Evolutionary conservation across 441 rosid species (phyloP).

Genomic region (Pelargonium australe): DNA sequence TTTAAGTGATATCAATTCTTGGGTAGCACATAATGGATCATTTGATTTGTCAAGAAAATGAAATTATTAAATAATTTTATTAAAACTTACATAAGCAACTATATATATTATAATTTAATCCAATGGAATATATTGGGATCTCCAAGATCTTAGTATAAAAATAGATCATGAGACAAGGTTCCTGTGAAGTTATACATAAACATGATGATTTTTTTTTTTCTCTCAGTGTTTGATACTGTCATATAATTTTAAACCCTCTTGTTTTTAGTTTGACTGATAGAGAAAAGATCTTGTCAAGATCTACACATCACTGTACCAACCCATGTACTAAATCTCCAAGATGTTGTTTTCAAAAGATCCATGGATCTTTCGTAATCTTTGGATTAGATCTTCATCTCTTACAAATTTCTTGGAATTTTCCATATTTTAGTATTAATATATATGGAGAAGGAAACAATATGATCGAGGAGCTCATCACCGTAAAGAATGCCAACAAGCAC

Average conservation of each 20-base stretch:
- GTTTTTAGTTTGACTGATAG: constrained; percentile 8
- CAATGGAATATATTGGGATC: constrained; percentile 3
- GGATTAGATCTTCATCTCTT: neutral
- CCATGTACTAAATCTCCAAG: constrained; percentile 13
- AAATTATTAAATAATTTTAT: neutral
- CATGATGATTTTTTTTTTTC: neutral
- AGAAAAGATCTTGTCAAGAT: constrained; percentile 10
- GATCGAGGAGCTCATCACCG: neutral
- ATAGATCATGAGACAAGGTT: constrained; percentile 4
- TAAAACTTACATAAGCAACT: neutral
- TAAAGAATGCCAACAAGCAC: no score
- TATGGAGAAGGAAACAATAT: neutral
- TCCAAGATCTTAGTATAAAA: neutral
- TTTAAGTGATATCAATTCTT: no score
- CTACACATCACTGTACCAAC: constrained; percentile 12
- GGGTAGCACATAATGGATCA: no score
- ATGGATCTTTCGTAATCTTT: neutral
- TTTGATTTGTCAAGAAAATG: no score
- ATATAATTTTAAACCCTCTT: neutral
- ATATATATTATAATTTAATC: neutral
- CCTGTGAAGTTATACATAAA: neutral
- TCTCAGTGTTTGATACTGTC: neutral
- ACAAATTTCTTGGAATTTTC: neutral
- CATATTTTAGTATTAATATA: neutral
- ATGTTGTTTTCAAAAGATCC: neutral